Percentiles rank a stretch among this genome's conserved stretches.
Conservation (phyloP, 129 eudicot genomes). For the Erigeron canadensis region DNA sequence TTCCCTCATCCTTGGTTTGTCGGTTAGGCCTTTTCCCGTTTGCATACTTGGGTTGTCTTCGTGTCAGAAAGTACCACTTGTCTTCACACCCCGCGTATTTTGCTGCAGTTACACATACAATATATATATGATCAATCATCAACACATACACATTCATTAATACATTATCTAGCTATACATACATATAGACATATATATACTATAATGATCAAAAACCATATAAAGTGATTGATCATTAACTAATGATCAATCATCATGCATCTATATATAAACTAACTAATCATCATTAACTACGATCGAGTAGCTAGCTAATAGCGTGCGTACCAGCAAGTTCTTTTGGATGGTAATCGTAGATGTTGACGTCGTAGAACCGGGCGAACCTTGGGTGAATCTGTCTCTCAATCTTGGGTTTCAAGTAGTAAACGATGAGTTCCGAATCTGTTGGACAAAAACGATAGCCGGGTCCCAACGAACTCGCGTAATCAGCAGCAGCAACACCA, state of each 20-base stretch:
- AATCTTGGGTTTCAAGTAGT: slow-evolving; percentile 18
- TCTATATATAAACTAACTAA: too few relatives aligned
- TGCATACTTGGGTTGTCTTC: background rate
- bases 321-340: slow-evolving; percentile 23
- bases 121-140: too few relatives aligned
- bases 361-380: slow-evolving; percentile 6
- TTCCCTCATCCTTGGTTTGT: background rate
- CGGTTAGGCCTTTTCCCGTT: slow-evolving; percentile 6
- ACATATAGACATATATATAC: too few relatives aligned
- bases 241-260: too few relatives aligned
- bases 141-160: too few relatives aligned
- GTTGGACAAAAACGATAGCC: slow-evolving; percentile 18
- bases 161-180: too few relatives aligned
- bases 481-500: background rate
- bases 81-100: background rate
- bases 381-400: background rate
- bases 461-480: background rate
- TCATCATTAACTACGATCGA: too few relatives aligned
- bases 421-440: slow-evolving; percentile 14
- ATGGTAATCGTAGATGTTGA: slow-evolving; percentile 3
- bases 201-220: too few relatives aligned
- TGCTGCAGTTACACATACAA: too few relatives aligned
- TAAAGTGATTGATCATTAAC: too few relatives aligned
- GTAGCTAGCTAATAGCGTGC: too few relatives aligned
- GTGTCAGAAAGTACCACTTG: slow-evolving; percentile 24